phyloP scores from a whole-genome alignment of 2,329 filamentous ascomycete genomes.

The Sporothrix phasma region DNA sequence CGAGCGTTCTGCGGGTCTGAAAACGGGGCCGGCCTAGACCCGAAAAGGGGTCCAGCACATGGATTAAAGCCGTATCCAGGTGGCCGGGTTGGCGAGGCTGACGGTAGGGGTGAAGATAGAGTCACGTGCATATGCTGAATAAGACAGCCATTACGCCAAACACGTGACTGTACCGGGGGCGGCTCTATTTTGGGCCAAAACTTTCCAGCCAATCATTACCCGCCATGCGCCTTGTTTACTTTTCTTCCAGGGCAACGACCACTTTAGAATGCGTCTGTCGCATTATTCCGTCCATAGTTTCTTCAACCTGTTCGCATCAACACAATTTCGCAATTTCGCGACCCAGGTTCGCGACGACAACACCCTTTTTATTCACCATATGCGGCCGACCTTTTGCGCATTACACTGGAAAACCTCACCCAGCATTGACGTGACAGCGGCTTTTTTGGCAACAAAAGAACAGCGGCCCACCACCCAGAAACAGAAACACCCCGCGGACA shows the following conservation, averaged over 20 bases:
- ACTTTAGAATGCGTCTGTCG: background rate
- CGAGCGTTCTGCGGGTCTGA: too few relatives aligned
- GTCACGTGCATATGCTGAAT: constrained; percentile 10
- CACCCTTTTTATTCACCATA: background rate
- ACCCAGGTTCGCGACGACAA: background rate
- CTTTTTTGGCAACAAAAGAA: background rate
- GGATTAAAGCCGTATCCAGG: too few relatives aligned
- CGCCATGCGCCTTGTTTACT: constrained; percentile 19
- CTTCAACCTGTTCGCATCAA: constrained; percentile 6
- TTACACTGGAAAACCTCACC: background rate
- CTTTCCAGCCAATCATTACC: constrained; percentile 17
- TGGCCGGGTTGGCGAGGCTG: constrained; percentile 25
- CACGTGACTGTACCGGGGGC: constrained; percentile 8
- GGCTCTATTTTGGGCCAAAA: background rate
- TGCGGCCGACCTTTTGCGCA: background rate
- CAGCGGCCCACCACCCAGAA: background rate
- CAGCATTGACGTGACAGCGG: background rate
- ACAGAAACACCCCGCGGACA: background rate
- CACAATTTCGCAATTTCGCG: background rate
- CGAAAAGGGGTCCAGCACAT: too few relatives aligned
- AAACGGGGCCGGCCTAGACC: too few relatives aligned
- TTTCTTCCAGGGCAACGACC: constrained; percentile 16
- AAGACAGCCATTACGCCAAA: background rate
- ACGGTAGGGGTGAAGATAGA: background rate
- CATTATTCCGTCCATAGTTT: constrained; percentile 3